Evolutionary conservation across 495 filamentous ascomycete genomes (phyloP).

Genomic region (Penicillium bialowiezense): DNA sequence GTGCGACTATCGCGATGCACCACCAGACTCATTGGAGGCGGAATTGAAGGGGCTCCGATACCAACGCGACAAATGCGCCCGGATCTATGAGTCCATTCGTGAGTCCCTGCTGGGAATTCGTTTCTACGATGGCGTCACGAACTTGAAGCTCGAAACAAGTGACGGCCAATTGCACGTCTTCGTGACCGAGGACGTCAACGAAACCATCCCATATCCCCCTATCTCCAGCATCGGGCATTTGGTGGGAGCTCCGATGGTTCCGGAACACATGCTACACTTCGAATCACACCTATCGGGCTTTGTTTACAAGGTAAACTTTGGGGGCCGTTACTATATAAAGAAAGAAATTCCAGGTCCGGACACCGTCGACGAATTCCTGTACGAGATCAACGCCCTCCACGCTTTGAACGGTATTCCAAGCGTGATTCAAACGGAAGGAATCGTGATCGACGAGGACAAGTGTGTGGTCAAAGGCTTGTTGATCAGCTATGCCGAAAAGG

Average conservation of each 20-base stretch:
- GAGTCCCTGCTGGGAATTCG: constrained; percentile 88
- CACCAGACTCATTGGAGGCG: constrained; percentile 77
- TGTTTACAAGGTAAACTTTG: constrained; percentile 85
- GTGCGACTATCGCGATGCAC: constrained; percentile 83
- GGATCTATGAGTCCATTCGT: constrained; percentile 93
- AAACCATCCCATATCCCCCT: constrained; percentile 87
- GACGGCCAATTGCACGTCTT: constrained; percentile 92
- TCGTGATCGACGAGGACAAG: constrained; percentile 79
- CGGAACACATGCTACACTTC: constrained; percentile 75
- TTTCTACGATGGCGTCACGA: constrained; percentile 94
- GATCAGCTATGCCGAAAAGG: constrained; percentile 84
- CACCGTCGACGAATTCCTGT: constrained; percentile 93
- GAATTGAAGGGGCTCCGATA: constrained; percentile 75
- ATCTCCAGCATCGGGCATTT: constrained; percentile 74
- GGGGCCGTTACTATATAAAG: constrained; percentile 76
- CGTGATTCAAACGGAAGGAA: constrained; percentile 84
- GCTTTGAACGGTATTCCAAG: constrained; percentile 67
- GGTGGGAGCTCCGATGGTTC: constrained; percentile 57
- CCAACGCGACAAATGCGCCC: constrained; percentile 91
- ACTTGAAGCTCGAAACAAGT: constrained; percentile 88
- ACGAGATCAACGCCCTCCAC: constrained; percentile 93
- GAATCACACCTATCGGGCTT: constrained; percentile 93
- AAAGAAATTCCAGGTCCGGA: constrained; percentile 98
- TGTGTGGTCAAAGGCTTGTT: constrained; percentile 82
- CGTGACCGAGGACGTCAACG: constrained; percentile 96